Base-by-base conservation (phyloP, 257 asterid species). In the Scutellaria barbata region DNA sequence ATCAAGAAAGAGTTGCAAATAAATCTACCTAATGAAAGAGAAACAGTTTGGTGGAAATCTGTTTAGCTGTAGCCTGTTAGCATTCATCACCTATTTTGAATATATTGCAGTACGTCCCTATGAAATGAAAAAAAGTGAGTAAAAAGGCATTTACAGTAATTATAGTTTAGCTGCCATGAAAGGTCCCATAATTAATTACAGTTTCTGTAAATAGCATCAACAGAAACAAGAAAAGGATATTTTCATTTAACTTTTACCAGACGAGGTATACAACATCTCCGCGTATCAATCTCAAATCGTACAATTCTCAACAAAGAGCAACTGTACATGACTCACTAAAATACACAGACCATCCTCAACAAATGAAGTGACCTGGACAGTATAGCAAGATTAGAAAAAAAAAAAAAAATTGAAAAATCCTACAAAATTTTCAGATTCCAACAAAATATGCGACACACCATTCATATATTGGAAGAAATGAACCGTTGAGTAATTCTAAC, bases 321-420 rank as follows among this genome's bases (percentile, higher is more conserved):
- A 62, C 79, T 77, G 63, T 80, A 80, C 85, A 82, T n/a, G 71
- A 75, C 54, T 48, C 66, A 45, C 58, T 37, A 48, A 71, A 68
- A 20, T 30, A 67, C 63, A 71, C 46, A 50, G 10, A 55, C 74
- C 53, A 66, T 76, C 61, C 81, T 74, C 82, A 71, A 52, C 69
- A 57, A 68, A 37, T 56, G 18, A 60, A 71, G 58, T 68, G 55
- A 25, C 33, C 61, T 18, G 52, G 20, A 35, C 30, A 61, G 43
- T 67, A 63, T 35, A 52, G 18, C 42, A 55, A 66, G 63, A 8
- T 42, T 1, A 8, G 10, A 58, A 17, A 20, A 53, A 5, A 52
- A 50, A 47, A 62, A 6, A 46, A 4, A 33, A 66, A 2, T 11
- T 35, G 10, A 66, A 30, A 58, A 57, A 58, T 74, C 56, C 74